Base-by-base conservation (phyloP, 768 basidiomycete genomes). In the Lactarius akahatsu region DNA sequence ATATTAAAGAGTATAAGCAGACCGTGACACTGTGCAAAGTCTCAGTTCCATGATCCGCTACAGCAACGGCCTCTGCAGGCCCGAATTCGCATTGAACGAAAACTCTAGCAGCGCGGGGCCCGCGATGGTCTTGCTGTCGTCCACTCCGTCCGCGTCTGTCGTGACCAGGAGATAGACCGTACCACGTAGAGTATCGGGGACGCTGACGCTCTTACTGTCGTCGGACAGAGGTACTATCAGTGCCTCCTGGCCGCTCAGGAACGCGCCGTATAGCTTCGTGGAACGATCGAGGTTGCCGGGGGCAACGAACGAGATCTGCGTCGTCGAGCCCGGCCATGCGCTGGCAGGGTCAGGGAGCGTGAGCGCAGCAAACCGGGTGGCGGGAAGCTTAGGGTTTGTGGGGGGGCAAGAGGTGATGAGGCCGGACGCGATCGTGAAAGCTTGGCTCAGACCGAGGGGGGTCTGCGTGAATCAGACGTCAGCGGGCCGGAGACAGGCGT, bases 381-480 rank as follows among this genome's bases (percentile, higher is more conserved):
- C 80, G 40, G 78, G 81, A 3, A 80, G 75, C 15, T 78, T 70
- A 0, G 84, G 82, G 76, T 88, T 88, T 68, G 77, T 69, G 0
- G 75, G 56, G 0, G 88, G 87, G 75, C 87, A 89, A 0, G 77
- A 77, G 28, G 75, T 76, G 76, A 86, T 83, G 75, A 85, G 86
- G 6, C 72, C 71, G 1, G 76, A 74, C 23, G 78, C 73, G 41
- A 83, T 70, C 1, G 80, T 81, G 65, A 73, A 77, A 34, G 80
- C 76, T 63, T 83, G 77, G 68, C 76, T 78, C 56, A 77, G 73
- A 8, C 75, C 71, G 28, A 84, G 75, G 5, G 81, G 77, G 1
- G 78, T 80, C 81, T 81, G 40, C 32, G 40, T 30, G 68, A 59
- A 20, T 59, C 10, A 36, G 74, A 57, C 76, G 73, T 15, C 73